Evolutionary conservation across 1,139 yeast genomes (phyloP), one percentile per base, ranked within the genome.

Genomic region (Arxiozyma slooffiae): DNA sequence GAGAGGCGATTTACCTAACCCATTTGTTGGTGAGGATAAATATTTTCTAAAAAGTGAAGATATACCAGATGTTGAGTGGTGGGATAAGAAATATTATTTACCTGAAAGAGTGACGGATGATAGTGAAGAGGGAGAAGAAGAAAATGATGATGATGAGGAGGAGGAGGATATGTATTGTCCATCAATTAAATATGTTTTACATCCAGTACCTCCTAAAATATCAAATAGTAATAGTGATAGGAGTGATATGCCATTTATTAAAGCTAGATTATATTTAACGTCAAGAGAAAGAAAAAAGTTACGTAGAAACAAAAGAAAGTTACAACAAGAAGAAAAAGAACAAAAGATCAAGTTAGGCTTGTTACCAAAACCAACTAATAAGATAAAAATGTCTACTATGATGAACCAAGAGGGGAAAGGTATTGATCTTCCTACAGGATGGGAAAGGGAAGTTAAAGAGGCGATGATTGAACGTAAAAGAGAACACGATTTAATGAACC

Each of bases 331-430:
- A 60, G 92, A 82, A 47, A 76, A 77, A 54, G 96, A 87, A 62
- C 94, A 88, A 58, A 72, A 86, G 47, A 82, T 90, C 30, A 77
- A 81, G 54, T 70, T 87, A 6, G 98, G 98, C 0, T 69, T 90
- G 23, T 89, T 83, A 48, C 85, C 95, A 0, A 85, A 95, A 2
- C 97, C 96, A 0, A 84, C 85, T 7, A 96, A 97, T 2, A 92
- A 90, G 66, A 87, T 90, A 34, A 87, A 83, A 60, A 71, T 88
- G 49, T 79, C 83, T 44, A 92, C 90, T 63, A 74, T 90, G 64
- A 85, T 87, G 89, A 83, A 78, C 57, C 67, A 62, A 45, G 86
- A 96, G 3, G 82, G 87, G 61, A 95, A 86, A 54, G 87, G 94
- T n/a, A 83, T 89, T 46, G 75, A 77, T 54, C 96, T 92, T 62